Evolutionary conservation across 2,329 filamentous ascomycete genomes (phyloP).

Genomic region (Graphilbum fragrans): DNA sequence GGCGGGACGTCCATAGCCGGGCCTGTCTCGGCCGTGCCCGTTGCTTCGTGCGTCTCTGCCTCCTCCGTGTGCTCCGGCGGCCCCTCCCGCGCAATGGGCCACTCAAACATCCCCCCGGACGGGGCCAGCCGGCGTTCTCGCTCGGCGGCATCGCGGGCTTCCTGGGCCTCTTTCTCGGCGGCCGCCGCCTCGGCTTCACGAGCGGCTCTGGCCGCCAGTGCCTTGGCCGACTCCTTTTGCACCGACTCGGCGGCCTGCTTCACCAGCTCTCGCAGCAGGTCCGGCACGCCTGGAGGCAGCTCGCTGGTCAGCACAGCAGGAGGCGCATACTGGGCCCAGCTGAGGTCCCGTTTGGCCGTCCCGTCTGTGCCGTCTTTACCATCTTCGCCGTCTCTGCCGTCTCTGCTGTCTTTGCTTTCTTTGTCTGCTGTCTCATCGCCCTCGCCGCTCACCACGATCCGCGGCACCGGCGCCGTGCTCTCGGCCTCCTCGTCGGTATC

Average conservation of each 20-base stretch:
- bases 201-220: constrained; percentile 10
- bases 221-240: constrained; percentile 20
- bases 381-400: background rate
- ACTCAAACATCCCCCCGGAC: background rate
- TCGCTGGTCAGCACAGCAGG: constrained; percentile 27
- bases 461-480: constrained; percentile 39
- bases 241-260: constrained; percentile 32
- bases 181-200: constrained; percentile 2
- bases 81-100: background rate
- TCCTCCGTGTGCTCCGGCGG: too few relatives aligned
- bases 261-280: constrained; percentile 28
- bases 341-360: background rate
- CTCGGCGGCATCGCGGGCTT: background rate
- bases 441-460: background rate
- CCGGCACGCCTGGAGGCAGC: constrained; percentile 22
- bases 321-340: constrained; percentile 33
- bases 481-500: constrained; percentile 80
- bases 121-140: too few relatives aligned
- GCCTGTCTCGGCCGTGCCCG: too few relatives aligned
- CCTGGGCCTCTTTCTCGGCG: constrained; percentile 1
- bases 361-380: background rate
- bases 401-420: background rate
- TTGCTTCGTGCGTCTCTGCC: too few relatives aligned
- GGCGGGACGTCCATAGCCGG: too few relatives aligned
- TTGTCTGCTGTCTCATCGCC: background rate